Base-by-base conservation (phyloP, 2,329 filamentous ascomycete species). In the Harringtonia aguacate region DNA sequence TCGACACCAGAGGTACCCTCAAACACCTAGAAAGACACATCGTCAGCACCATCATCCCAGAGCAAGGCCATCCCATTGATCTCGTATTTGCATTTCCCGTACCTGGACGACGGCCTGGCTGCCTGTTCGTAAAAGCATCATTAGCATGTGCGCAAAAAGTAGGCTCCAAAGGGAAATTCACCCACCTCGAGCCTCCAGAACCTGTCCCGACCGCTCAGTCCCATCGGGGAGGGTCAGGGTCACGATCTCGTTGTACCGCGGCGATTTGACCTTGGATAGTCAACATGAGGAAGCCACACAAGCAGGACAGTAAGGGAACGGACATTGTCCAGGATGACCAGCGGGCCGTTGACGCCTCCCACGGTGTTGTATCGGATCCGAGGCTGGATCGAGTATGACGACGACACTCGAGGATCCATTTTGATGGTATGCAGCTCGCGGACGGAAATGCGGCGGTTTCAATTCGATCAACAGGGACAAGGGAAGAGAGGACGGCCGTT, bases 241-340 rank as follows among this genome's bases (percentile, higher is more conserved):
- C 54, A 98, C 92, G 63, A 98, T 98, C 70, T 98, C 92, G 68
- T 95, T 97, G 75, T 86, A 98, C 62, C 81, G 77, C 51, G 92
- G 92, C 65, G 88, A 94, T 83, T 98, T 98, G 73, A 98, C 87
- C 86, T 94, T 60, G 17, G 17, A 61, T 50, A 61, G 56, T 35
- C 14, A 41, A 28, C 58, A 55, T 30, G 41, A 12, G 12, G 5
- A 4, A 27, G 9, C 34, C 18, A 37, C 4, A 8, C 17, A 6
- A 12, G 7, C 20, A n/a, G 4, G 17, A 31, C 40, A n/a, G 30
- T 17, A 33, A 49, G 39, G 20, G 49, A 37, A 46, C 81, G 55
- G 65, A 94, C 90, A 77, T 94, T 94, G 64, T 97, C 92, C 55
- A 98, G 78, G 61, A 98, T 90, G 61, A 98, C 92, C 66, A 98